A percentile compares a stretch with the other conserved stretches of the same genome.
Conservation (phyloP, 176 grass and related monocot species). For the Thalia dealbata region DNA sequence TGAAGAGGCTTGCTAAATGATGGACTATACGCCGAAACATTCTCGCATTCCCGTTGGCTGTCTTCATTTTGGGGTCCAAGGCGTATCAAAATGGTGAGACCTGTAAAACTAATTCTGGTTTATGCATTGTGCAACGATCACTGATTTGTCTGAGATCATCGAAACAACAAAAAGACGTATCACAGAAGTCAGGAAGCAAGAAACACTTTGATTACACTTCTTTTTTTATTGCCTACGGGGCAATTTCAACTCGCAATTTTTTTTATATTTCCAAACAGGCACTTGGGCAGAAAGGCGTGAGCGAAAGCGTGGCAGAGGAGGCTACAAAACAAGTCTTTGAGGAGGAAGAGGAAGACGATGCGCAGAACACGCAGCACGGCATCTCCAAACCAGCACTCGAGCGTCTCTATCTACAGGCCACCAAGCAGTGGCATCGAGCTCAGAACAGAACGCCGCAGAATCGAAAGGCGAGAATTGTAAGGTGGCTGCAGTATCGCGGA, state of each 20-base stretch:
- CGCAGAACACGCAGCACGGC: slow-evolving; percentile 24
- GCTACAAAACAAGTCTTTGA: slow-evolving; percentile 60
- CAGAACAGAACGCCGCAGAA: slow-evolving; percentile 35
- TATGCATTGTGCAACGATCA: neutral
- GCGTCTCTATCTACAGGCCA: slow-evolving; percentile 64
- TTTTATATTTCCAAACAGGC: slow-evolving; percentile 33
- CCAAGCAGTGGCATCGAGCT: slow-evolving; percentile 67
- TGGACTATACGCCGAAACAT: slow-evolving; percentile 71
- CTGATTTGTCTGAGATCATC: neutral
- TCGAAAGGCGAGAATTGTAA: slow-evolving; percentile 41
- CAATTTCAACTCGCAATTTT: neutral
- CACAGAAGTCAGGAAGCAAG: no score
- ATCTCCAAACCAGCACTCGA: slow-evolving; percentile 65
- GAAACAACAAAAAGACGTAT: no score
- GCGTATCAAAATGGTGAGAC: slow-evolving; percentile 65
- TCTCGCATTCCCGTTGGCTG: slow-evolving; percentile 67
- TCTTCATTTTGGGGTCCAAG: slow-evolving; percentile 69
- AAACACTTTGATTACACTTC: no score
- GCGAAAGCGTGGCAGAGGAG: slow-evolving; percentile 38
- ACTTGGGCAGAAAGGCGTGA: slow-evolving; percentile 62
- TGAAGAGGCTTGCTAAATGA: slow-evolving; percentile 78
- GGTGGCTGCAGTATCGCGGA: slow-evolving; percentile 86
- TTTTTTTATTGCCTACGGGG: neutral
- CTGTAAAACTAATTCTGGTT: neutral
- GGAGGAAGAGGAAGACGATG: slow-evolving; percentile 12